phyloP scores from a whole-genome alignment of 306 rosid genomes.

The Calophaca sinica region DNA sequence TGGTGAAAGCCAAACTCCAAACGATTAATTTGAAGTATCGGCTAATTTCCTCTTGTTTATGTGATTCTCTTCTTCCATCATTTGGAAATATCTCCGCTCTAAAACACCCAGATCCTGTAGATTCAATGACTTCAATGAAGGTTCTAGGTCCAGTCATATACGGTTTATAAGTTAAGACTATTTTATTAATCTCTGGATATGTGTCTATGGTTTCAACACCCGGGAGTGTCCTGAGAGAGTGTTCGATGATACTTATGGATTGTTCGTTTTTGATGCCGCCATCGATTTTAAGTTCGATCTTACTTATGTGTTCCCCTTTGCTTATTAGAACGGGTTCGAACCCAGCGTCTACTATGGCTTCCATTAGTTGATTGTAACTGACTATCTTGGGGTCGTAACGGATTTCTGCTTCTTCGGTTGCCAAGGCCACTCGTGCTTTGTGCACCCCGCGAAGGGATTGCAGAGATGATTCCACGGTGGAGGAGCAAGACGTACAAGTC shows the following conservation, averaged over 20 bases:
- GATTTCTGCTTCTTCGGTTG: conserved; percentile 80
- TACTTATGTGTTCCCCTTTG: conserved; percentile 69
- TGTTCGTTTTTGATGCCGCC: conserved; percentile 40
- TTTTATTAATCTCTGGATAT: conserved; percentile 48
- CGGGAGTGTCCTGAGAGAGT: conserved; percentile 54
- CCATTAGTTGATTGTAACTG: conserved; percentile 52
- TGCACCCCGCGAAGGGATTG: conserved; percentile 68
- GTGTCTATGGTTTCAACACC: conserved; percentile 64
- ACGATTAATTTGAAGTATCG: conserved; percentile 56
- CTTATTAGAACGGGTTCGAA: conserved; percentile 63
- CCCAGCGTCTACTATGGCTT: conserved; percentile 59
- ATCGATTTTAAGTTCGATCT: conserved; percentile 68
- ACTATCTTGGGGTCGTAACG: conserved; percentile 63
- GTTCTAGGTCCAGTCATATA: conserved; percentile 77
- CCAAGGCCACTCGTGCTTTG: conserved; percentile 67
- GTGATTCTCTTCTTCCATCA: conserved; percentile 57
- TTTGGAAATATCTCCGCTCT: conserved; percentile 66
- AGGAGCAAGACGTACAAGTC: conserved; percentile 84
- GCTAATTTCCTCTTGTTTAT: conserved; percentile 60
- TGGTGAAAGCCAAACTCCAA: conserved; percentile 70
- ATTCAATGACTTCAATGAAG: conserved; percentile 69
- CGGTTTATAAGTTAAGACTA: conserved; percentile 71
- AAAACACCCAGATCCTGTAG: conserved; percentile 68
- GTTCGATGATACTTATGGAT: conserved; percentile 50
- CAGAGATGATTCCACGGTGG: conserved; percentile 68